phyloP scores from a whole-genome alignment of 257 asterid genomes.

The Solanum sitiens region DNA sequence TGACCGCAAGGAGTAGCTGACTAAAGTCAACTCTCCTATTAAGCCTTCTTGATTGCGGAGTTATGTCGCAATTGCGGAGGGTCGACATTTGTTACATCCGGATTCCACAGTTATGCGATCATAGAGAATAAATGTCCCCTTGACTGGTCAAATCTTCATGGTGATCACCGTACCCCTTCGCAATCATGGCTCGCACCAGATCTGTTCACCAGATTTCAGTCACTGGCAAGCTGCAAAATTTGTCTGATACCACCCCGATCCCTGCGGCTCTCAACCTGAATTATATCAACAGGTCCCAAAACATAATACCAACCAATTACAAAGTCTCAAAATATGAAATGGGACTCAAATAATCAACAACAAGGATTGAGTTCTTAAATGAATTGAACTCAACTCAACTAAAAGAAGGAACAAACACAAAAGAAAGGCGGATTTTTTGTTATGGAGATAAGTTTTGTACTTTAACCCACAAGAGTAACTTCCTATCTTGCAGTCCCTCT shows the following conservation, averaged over 20 bases:
- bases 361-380: neutral
- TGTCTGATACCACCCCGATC: neutral
- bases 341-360: neutral
- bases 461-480: neutral
- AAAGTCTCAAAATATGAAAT: neutral
- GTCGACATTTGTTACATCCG: neutral
- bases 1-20: neutral
- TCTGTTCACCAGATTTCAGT: neutral
- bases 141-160: neutral
- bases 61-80: neutral
- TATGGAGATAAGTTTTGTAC: neutral
- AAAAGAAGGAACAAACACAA: neutral
- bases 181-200: neutral
- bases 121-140: neutral
- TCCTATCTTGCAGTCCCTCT: conserved; percentile 4
- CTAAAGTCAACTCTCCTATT: neutral
- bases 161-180: neutral
- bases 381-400: neutral
- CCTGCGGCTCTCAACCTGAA: neutral
- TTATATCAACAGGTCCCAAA: neutral
- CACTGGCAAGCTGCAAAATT: neutral
- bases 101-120: neutral
- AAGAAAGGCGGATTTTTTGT: neutral
- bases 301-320: neutral
- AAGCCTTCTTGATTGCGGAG: neutral